Evolutionary conservation across 768 basidiomycete species (phyloP), one percentile per base, ranked within the genome.

Genomic region (Amanita rubescens): DNA sequence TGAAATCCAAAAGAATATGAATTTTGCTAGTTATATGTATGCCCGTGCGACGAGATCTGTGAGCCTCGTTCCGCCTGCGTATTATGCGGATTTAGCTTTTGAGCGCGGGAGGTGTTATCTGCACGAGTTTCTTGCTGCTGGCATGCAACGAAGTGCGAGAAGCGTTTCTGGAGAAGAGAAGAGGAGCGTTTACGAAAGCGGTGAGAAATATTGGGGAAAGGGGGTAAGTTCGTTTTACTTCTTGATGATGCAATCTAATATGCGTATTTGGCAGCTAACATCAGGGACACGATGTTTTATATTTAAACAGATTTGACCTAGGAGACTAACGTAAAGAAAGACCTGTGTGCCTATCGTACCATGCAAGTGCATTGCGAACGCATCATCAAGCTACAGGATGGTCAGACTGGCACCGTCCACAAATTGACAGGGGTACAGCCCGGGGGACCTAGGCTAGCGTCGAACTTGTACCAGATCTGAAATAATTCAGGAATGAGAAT

Each of bases 31-130:
- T 59, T 91, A 90, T 61, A 71, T 87, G 11, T 94, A 88, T 59
- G 89, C 86, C 0, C 79, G 90, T 5, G 89, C 90, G 0, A 94
- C 89, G 3, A 85, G 87, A 60, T 85, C 89, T 0, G 91, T 94
- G 24, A 89, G 86, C 62, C 71, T 92, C 22, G 75, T 90, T 12
- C 88, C 89, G 0, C 77, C 88, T 0, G 88, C 88, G 0, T 89
- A 89, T 62, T 90, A 89, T 59, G 85, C 87, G 5, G 88, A 91
- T 66, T 67, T 90, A 48, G 90, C 87, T 1, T 90, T 88, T 63
- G 89, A 92, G 67, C 72, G 90, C 10, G 90, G 84, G 0, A 69
- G 89, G 35, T 85, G 75, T 62, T 92, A 90, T 61, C 58, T 92
- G 38, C 86, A 90, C 56, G 82, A 84, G 1, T 82, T 89, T 46